phyloP scores from a whole-genome alignment of 2,329 filamentous ascomycete genomes.

The Pezicula carpinea region DNA sequence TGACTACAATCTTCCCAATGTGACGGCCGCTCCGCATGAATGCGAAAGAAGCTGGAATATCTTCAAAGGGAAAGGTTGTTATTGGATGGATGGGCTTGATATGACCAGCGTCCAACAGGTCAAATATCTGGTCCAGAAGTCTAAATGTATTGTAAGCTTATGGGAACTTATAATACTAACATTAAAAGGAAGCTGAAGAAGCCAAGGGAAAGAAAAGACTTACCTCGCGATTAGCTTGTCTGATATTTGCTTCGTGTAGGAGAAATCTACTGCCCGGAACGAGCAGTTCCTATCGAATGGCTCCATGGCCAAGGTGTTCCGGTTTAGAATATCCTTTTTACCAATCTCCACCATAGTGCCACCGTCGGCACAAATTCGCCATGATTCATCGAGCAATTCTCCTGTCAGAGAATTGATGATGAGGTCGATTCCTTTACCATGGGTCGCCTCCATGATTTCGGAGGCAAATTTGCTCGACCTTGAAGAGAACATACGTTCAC shows the following conservation, averaged over 20 bases:
- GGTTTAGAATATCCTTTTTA: conserved; percentile 14
- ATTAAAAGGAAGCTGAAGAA: no score
- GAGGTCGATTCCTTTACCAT: conserved; percentile 21
- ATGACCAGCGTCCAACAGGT: conserved; percentile 4
- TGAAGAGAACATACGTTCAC: conserved; percentile 33
- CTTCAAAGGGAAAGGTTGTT: conserved; percentile 15
- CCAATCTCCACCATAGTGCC: conserved; percentile 15
- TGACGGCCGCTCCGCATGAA: conserved; percentile 36
- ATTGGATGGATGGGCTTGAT: conserved; percentile 14
- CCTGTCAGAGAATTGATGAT: conserved; percentile 21
- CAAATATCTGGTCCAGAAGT: conserved; percentile 5
- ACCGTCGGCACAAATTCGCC: conserved; percentile 25
- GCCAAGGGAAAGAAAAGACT: neutral
- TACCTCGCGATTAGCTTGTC: conserved; percentile 3
- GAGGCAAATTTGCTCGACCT: conserved; percentile 19
- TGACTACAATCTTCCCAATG: conserved; percentile 37
- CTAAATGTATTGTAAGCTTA: neutral
- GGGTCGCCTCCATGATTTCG: conserved; percentile 14
- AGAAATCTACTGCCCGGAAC: conserved; percentile 3
- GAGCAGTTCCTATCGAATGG: conserved; percentile 12
- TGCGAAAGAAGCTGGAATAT: conserved; percentile 18
- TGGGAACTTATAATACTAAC: neutral
- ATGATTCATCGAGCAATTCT: conserved; percentile 24
- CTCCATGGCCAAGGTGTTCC: conserved; percentile 11
- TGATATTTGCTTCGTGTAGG: neutral